These are phyloP conservation scores for Arthrobotrys pseudoclavata DNA, from an alignment of 2,329 filamentous ascomycete genomes.

Conservation along the genomic window DNA sequence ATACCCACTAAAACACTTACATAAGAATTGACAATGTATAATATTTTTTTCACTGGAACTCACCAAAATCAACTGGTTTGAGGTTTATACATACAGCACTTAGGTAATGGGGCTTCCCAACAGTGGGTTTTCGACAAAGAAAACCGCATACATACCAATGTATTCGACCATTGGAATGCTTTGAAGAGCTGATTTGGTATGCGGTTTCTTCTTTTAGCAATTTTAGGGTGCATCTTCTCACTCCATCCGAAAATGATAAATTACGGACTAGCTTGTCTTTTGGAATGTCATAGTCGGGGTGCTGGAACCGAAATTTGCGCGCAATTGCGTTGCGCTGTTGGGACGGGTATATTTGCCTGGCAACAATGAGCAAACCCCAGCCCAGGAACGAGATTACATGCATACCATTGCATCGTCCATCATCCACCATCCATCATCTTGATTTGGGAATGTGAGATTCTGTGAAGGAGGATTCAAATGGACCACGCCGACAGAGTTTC, in stretches of 20 bases:
- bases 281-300: slow-evolving; percentile 1
- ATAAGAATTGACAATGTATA: slow-evolving; percentile 10
- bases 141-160: neutral
- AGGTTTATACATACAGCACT: neutral
- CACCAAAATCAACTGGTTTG: neutral
- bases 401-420: slow-evolving; percentile 6
- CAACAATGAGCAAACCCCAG: neutral
- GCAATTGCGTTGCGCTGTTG: slow-evolving; percentile 20
- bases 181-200: slow-evolving; percentile 7
- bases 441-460: slow-evolving; percentile 37
- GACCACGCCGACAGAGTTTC: neutral
- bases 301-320: slow-evolving; percentile 3
- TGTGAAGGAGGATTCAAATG: neutral
- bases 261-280: slow-evolving; percentile 1
- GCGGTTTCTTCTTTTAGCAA: slow-evolving; percentile 4
- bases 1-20: neutral
- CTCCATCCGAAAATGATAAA: neutral
- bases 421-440: slow-evolving; percentile 14
- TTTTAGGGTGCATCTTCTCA: slow-evolving; percentile 15
- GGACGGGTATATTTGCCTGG: slow-evolving; percentile 2
- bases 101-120: neutral
- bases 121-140: neutral
- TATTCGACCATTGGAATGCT: slow-evolving; percentile 17
- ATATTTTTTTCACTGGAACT: neutral
- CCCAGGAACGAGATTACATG: slow-evolving; percentile 13